phyloP scores from a whole-genome alignment of 164 flowering plant species.

The Vitis amurensis region DNA sequence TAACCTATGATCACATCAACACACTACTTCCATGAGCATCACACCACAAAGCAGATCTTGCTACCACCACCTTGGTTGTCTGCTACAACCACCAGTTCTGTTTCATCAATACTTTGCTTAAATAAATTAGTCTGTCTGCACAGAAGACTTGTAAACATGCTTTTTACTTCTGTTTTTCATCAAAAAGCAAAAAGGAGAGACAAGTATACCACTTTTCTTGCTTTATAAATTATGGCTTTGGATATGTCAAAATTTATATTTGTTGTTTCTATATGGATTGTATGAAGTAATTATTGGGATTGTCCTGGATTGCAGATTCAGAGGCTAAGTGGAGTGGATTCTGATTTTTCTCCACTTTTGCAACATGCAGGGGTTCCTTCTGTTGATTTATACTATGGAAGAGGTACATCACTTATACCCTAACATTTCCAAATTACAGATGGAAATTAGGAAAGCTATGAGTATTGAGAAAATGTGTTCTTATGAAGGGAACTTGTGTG shows the following conservation, averaged over 20 bases:
- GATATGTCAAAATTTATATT: background rate
- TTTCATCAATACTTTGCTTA: too few relatives aligned
- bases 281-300: background rate
- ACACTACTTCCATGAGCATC: too few relatives aligned
- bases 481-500: background rate
- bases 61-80: too few relatives aligned
- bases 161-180: too few relatives aligned
- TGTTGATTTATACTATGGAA: constrained; percentile 78
- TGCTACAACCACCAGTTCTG: too few relatives aligned
- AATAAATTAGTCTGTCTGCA: too few relatives aligned
- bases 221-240: background rate
- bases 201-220: background rate
- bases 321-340: constrained; percentile 74
- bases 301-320: constrained; percentile 53
- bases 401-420: constrained; percentile 43
- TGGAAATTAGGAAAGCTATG: background rate
- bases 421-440: background rate
- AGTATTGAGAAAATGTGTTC: background rate
- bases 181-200: too few relatives aligned
- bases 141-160: too few relatives aligned
- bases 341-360: constrained; percentile 91
- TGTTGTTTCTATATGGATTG: background rate
- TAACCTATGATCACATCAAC: too few relatives aligned
- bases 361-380: constrained; percentile 92
- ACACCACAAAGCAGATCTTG: too few relatives aligned